Evolutionary conservation across 176 grass and related monocot species (phyloP), one percentile per base, ranked within the genome.

Genomic region (Saccharum spontaneum): DNA sequence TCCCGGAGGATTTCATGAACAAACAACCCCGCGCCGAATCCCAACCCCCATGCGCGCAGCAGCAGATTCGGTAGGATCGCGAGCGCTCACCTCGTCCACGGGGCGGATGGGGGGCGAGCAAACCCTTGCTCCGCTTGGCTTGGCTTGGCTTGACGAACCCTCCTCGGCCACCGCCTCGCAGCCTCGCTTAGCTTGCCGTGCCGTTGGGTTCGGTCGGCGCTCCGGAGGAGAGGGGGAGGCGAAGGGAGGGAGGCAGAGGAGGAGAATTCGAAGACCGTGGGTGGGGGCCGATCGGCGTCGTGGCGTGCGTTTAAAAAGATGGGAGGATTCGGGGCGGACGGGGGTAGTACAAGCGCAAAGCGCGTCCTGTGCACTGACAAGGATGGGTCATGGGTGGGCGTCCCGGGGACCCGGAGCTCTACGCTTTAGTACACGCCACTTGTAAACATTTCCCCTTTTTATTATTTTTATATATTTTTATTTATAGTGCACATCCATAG

Each of bases 51-150:
- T 69, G 5, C 68, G 49, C 55, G 55, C 59, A 26, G 28, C 8
- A 20, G 16, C 13, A 26, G 37, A 68, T 55, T 20, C 8, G 37
- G 79, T 1, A 38, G 59, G 67, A n/a, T 75, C 60, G 71, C 55
- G 39, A 31, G 73, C 65, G 76, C 79, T 81, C 74, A 88, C 86
- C 80, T 78, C 73, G 36, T 71, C 40, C 9, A 44, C 26, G 33
- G 5, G 40, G n/a, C 5, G 36, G 70, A 23, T 50, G 22, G 33
- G 12, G 18, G 37, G 78, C 37, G 16, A 75, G 63, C 71, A 77
- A 88, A 83, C 67, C 80, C 80, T 88, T 63, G 79, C 72, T 69
- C 85, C 4, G 34, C 49, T 52, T 16, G n/a, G 26, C 7, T 43
- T 4, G 60, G 36, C 50, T 41, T 36, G 45, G 38, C 11, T 57